Conservation (phyloP, 2,329 filamentous ascomycete genomes). For the Botrytis fragariae region DNA sequence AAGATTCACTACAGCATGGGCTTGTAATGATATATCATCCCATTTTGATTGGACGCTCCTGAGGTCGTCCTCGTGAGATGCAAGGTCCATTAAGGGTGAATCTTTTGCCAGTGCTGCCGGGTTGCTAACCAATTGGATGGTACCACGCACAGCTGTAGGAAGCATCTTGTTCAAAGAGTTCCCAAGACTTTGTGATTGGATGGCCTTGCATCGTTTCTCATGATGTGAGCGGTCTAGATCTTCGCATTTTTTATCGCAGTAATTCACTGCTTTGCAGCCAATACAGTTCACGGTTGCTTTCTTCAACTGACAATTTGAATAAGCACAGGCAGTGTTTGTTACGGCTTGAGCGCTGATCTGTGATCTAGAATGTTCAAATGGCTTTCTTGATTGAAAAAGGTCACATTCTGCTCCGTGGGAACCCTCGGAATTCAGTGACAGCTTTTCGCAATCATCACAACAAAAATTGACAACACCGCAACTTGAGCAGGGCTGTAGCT, state of each 20-base stretch:
- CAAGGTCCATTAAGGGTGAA: conserved; percentile 40
- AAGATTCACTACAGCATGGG: conserved; percentile 47
- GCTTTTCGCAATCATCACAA: conserved; percentile 50
- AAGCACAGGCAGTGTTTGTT: background rate
- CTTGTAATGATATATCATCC: conserved; percentile 49
- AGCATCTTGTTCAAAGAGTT: background rate
- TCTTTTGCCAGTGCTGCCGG: conserved; percentile 19
- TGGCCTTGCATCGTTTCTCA: conserved; percentile 1
- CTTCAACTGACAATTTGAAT: conserved; percentile 2
- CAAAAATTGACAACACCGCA: conserved; percentile 58
- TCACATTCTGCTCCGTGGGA: conserved; percentile 55
- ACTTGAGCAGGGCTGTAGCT: conserved; percentile 46
- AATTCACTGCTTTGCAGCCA: conserved; percentile 52
- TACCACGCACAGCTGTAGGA: conserved; percentile 55
- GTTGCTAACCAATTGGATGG: conserved; percentile 49
- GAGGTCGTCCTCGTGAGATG: conserved; percentile 47
- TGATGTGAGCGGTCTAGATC: conserved; percentile 25
- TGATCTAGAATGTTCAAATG: background rate
- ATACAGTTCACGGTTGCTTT: conserved; percentile 44
- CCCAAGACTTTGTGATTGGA: background rate
- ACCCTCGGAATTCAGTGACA: conserved; percentile 48
- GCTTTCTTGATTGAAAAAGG: conserved; percentile 36
- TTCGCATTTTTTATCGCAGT: conserved; percentile 56
- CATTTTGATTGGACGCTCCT: conserved; percentile 39
- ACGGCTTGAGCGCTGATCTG: background rate